Conservation (phyloP, 495 filamentous ascomycete genomes). For the Symbiotaphrina buchneri region DNA sequence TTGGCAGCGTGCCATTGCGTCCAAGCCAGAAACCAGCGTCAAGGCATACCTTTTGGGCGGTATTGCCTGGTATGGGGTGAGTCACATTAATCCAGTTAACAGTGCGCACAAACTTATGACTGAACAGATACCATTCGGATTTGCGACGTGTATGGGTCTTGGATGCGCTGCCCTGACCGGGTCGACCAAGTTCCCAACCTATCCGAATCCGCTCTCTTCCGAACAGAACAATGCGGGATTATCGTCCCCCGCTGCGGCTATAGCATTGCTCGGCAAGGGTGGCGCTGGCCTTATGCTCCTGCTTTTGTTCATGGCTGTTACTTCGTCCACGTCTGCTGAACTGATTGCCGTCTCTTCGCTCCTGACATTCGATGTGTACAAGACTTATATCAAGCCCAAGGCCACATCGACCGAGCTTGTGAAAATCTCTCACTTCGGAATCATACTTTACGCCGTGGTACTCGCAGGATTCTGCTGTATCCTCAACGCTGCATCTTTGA, state of each 20-base stretch:
- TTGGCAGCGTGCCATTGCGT: no score
- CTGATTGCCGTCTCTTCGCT: conserved; percentile 29
- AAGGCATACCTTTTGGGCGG: no score
- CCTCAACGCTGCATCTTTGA: conserved; percentile 19
- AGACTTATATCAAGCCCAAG: conserved; percentile 23
- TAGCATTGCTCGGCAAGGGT: conserved; percentile 22
- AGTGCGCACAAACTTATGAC: no score
- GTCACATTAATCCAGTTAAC: no score
- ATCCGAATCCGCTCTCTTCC: conserved; percentile 22
- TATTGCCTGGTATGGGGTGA: no score
- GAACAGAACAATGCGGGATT: conserved; percentile 22
- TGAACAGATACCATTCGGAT: conserved; percentile 27
- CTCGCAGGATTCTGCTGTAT: conserved; percentile 17
- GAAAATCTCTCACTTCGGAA: conserved; percentile 20
- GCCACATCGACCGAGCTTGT: conserved; percentile 21
- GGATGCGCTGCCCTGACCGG: conserved; percentile 23
- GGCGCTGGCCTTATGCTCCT: conserved; percentile 24
- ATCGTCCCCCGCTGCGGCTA: conserved; percentile 21
- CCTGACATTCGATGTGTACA: conserved; percentile 32
- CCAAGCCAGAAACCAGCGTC: no score
- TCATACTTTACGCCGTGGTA: conserved; percentile 22
- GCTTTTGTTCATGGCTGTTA: conserved; percentile 30
- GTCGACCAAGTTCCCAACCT: conserved; percentile 24
- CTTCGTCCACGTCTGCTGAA: conserved; percentile 23
- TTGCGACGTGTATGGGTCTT: conserved; percentile 24